A percentile compares a stretch with the other conserved stretches of the same genome.
Evolutionary conservation across 176 grass and related monocot species (phyloP).

Genomic region (Aegilops speltoides): DNA sequence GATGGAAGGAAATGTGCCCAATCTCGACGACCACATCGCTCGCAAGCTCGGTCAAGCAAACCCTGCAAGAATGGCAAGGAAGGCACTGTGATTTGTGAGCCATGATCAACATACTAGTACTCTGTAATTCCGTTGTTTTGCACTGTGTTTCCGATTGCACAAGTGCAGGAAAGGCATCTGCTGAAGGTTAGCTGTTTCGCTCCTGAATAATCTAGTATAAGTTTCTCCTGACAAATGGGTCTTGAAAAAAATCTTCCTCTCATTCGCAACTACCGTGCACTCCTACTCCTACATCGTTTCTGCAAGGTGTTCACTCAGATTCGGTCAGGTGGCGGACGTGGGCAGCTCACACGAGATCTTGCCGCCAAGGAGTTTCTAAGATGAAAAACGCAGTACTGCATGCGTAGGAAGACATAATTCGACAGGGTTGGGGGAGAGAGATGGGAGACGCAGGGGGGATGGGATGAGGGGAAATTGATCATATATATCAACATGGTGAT

Average conservation of each 20-base stretch:
- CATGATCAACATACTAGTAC: background rate
- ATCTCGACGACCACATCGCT: conserved; percentile 70
- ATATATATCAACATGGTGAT: background rate
- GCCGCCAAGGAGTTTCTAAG: background rate
- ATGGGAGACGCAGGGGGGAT: background rate
- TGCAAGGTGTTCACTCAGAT: background rate
- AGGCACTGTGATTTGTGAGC: background rate
- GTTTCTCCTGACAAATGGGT: background rate
- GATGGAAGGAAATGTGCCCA: conserved; percentile 56
- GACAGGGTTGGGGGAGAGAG: background rate
- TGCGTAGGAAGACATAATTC: background rate
- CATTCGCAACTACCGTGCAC: background rate
- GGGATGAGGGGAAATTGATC: too few species aligned
- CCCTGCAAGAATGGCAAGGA: conserved; percentile 35
- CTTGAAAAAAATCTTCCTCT: too few species aligned
- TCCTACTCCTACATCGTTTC: too few species aligned
- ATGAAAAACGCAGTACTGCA: background rate
- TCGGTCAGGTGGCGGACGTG: background rate
- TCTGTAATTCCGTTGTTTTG: background rate
- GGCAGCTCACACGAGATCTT: background rate
- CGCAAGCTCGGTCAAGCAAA: conserved; percentile 51
- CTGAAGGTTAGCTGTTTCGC: background rate
- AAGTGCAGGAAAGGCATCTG: background rate
- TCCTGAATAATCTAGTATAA: background rate
- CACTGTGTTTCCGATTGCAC: background rate